Evolutionary conservation across 2,329 filamentous ascomycete genomes (phyloP).

Genomic region (Bipolaris oryzae): DNA sequence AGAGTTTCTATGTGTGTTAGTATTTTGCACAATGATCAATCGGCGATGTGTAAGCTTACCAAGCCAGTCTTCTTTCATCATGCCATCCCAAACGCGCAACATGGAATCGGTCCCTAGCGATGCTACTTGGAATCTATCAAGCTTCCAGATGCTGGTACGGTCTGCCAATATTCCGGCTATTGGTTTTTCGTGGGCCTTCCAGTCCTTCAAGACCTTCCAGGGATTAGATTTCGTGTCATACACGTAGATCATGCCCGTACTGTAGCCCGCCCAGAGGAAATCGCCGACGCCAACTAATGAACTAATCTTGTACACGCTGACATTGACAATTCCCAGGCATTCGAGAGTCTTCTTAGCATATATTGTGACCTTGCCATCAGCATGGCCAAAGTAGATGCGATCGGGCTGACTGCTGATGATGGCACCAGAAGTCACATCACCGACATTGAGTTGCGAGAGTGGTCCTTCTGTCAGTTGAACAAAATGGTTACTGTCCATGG

Average conservation of each 20-base stretch:
- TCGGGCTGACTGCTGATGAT: conserved; percentile 75
- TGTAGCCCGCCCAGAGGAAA: conserved; percentile 91
- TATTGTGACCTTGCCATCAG: conserved; percentile 92
- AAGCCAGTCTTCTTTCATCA: conserved; percentile 94
- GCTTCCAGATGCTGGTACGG: conserved; percentile 79
- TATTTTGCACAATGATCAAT: conserved; percentile 12
- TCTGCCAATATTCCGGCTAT: conserved; percentile 80
- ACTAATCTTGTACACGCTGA: conserved; percentile 96
- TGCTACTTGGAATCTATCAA: conserved; percentile 82
- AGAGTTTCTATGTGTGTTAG: conserved; percentile 64
- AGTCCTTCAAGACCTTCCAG: conserved; percentile 92
- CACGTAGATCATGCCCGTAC: conserved; percentile 89
- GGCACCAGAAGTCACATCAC: conserved; percentile 86
- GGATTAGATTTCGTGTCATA: conserved; percentile 85
- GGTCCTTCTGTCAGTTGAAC: conserved; percentile 78
- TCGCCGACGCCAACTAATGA: conserved; percentile 79
- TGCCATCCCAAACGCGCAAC: conserved; percentile 86
- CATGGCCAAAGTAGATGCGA: conserved; percentile 87
- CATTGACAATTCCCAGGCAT: conserved; percentile 79
- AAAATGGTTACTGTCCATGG: conserved; percentile 67
- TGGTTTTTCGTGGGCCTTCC: conserved; percentile 86
- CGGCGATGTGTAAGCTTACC: conserved; percentile 50
- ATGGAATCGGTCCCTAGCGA: conserved; percentile 87
- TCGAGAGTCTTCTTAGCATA: conserved; percentile 79
- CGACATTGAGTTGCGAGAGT: conserved; percentile 72